Base-by-base conservation (phyloP, 1,284 basidiomycete species). In the Coniferiporia sulphurascens region DNA sequence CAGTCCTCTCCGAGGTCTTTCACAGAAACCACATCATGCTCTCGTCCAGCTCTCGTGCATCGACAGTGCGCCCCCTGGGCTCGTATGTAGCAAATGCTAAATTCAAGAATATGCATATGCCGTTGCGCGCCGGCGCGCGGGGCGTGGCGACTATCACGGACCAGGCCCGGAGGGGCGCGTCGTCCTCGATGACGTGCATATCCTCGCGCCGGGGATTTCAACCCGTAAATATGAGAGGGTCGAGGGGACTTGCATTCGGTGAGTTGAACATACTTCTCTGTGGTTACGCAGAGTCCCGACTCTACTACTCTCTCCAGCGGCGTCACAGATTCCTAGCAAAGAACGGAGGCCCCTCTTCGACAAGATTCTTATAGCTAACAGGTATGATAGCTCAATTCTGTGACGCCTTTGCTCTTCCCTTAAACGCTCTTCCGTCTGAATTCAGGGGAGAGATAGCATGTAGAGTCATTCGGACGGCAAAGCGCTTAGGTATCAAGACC, bases 371-470 rank as follows among this genome's bases (percentile, higher is more conserved):
- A 85, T 95, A 60, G 91, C 92, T 0, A 95, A 94, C 69, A 78
- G 92, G 85, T 87, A 61, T 52, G 71, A n/a, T 9, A 35, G 53
- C 21, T 35, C 32, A n/a, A 32, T 15, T 44, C 7, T 9, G 17
- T 32, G 12, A 32, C 27, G n/a, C 17, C 12, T 49, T 9, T 41
- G 7, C 5, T 52, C 19, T 50, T 21, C 60, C 38, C 13, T 17
- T 52, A 35, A 56, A 52, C 51, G 49, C 8, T 43, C 13, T 50
- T 38, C 17, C 12, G 4, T 36, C 43, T 32, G 27, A 38, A 19
- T n/a, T 4, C 64, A 93, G 93, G 69, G 95, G 95, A 46, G 95
- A 98, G 74, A 97, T 97, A 63, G 95, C 95, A 2, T 94, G 93
- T 70, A 85, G 95, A 44, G 90, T 97, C 56, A 95, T 95, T 63